A percentile compares a stretch with the other conserved stretches of the same genome.
Conservation (phyloP, 2,329 filamentous ascomycete species). For the Cladosporium sp. region DNA sequence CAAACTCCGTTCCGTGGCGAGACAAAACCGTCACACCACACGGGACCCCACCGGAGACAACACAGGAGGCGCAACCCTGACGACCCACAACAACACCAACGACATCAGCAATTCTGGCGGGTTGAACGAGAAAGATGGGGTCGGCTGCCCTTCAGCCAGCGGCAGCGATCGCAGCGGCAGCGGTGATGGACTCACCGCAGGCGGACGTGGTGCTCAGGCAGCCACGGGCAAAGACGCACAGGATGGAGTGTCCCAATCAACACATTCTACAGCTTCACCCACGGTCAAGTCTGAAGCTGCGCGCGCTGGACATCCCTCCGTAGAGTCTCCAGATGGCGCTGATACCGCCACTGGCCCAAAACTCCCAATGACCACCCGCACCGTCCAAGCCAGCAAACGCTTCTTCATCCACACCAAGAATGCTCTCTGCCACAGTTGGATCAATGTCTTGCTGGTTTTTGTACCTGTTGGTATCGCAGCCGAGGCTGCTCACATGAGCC, state of each 20-base stretch:
- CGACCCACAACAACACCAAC: conserved; percentile 28
- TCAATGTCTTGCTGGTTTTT: conserved; percentile 75
- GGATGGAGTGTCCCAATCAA: conserved; percentile 25
- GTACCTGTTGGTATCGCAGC: conserved; percentile 75
- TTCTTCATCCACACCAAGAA: conserved; percentile 58
- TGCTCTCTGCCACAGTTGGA: conserved; percentile 70
- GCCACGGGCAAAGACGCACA: conserved; percentile 27
- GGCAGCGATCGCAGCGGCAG: conserved; percentile 21
- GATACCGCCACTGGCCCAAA: conserved; percentile 32
- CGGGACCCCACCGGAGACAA: conserved; percentile 25
- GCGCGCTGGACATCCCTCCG: conserved; percentile 55
- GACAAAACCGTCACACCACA: conserved; percentile 44
- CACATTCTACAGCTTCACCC: conserved; percentile 39
- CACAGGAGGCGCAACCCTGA: conserved; percentile 36
- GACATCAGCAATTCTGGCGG: conserved; percentile 34
- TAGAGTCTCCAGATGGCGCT: conserved; percentile 41
- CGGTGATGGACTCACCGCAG: conserved; percentile 29
- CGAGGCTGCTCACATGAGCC: conserved; percentile 45
- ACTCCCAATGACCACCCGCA: conserved; percentile 50
- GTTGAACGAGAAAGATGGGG: conserved; percentile 32
- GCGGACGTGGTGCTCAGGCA: conserved; percentile 28
- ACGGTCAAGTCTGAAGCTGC: conserved; percentile 49
- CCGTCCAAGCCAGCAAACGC: conserved; percentile 51
- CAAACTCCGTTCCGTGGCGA: conserved; percentile 53
- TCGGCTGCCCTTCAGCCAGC: conserved; percentile 26